Base-by-base conservation (phyloP, 192 early-diverging fungal species). In the Dimargaris cristalligena region DNA sequence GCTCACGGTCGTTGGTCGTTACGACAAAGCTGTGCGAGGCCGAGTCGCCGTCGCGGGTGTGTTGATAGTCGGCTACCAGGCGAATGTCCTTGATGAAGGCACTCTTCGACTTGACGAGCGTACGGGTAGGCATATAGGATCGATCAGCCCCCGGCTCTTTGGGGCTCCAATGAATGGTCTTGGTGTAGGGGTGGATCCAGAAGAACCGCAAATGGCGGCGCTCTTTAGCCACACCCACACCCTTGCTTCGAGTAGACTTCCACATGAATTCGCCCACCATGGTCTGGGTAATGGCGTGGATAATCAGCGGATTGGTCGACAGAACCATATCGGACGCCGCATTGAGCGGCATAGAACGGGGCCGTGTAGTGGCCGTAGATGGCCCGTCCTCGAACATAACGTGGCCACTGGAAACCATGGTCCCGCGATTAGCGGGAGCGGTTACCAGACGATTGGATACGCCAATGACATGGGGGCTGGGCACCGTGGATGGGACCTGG, bases 111-210 rank as follows among this genome's bases (percentile, higher is more conserved):
- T 50, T 33, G 22, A 34, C 34, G 47, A 48, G 20, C 62, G 34
- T 49, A 50, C n/a, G 11, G 3, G 26, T 33, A 29, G 50, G 41
- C 59, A 58, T 66, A 47, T 49, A 60, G 25, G 61, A 59, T 57
- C 71, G 72, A n/a, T 62, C 62, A 22, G 72, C 71, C 3, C 66
- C 72, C 29, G 85, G 84, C 32, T 79, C 79, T 55, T 76, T 71
- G 54, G 66, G 71, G 59, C 78, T 79, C 86, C 86, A 89, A 62
- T 89, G 83, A 52, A 89, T 66, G 29, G 81, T 83, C 59, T 80
- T 81, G 25, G 85, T 83, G 44, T 87, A 89, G 25, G 86, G 86
- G 52, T 87, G 84, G 30, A 89, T 76, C 86, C 86, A 89, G 46
- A 89, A 85, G 73, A 78, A 89, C 14, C 86, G 77, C 59, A 72